Evolutionary conservation across 495 filamentous ascomycete species (phyloP).

Genomic region (Apiosordaria backusii): DNA sequence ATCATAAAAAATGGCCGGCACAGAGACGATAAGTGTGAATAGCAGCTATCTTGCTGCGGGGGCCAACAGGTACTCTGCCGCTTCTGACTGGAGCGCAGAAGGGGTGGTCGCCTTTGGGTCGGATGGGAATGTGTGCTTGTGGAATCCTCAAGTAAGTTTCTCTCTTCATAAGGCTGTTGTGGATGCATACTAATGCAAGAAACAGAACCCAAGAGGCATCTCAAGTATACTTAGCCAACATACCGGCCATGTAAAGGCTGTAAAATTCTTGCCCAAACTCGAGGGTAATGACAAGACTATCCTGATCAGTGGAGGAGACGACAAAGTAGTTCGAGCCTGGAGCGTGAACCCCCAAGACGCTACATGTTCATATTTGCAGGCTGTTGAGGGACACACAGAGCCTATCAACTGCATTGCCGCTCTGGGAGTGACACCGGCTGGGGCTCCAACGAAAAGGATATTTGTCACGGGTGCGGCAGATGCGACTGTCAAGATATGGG

Average conservation of each 20-base stretch:
- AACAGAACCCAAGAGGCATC: slow-evolving; percentile 59
- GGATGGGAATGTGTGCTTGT: slow-evolving; percentile 82
- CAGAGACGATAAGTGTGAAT: slow-evolving; percentile 11
- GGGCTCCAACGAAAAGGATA: slow-evolving; percentile 35
- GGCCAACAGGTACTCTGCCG: slow-evolving; percentile 83
- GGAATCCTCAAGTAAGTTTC: slow-evolving; percentile 71
- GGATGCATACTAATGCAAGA: background rate
- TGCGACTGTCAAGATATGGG: slow-evolving; percentile 78
- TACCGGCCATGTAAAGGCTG: slow-evolving; percentile 73
- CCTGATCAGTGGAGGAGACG: slow-evolving; percentile 76
- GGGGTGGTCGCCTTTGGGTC: slow-evolving; percentile 85
- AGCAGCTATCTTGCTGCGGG: slow-evolving; percentile 74
- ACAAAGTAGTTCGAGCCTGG: slow-evolving; percentile 79
- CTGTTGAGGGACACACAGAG: slow-evolving; percentile 60
- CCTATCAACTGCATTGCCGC: slow-evolving; percentile 77
- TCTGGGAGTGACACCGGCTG: slow-evolving; percentile 37
- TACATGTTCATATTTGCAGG: slow-evolving; percentile 41
- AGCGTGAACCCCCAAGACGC: slow-evolving; percentile 28
- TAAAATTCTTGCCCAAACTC: slow-evolving; percentile 67
- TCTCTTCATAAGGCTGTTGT: background rate
- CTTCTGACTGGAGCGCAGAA: slow-evolving; percentile 81
- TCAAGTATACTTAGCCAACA: slow-evolving; percentile 74
- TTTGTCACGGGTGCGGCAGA: slow-evolving; percentile 74
- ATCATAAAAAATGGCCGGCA: slow-evolving; percentile 20
- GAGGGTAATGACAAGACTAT: slow-evolving; percentile 46